Evolutionary conservation across 1,284 basidiomycete species (phyloP), one percentile per base, ranked within the genome.

Genomic region (Trichosporon sp.): DNA sequence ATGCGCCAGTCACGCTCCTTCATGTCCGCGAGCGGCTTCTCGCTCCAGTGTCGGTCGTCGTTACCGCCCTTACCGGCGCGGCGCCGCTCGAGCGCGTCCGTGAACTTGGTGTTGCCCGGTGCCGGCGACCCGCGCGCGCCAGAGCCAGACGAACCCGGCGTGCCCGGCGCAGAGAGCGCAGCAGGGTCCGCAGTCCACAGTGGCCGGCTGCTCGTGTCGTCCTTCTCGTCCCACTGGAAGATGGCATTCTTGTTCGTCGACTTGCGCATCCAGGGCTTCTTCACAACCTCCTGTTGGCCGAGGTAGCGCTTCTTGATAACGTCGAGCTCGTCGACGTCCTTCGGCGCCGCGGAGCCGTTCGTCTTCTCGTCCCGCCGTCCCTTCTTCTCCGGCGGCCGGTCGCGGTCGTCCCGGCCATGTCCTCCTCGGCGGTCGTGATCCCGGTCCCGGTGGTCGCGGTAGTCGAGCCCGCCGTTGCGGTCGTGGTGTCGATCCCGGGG

Each of bases 1-100:
- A 99, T 99, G 78, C 96, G 90, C 96, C 96, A 99, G 82, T 99
- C 96, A 70, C 96, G 88, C 78, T 98, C 97, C 80, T 91, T 92
- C 97, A 99, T 98, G 83, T 98, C 94, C 1, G 86, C 83, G 38
- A 99, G 85, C 1, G 91, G 88, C 84, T 99, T 99, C n/a, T 98
- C 94, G 1, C 91, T 91, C 97, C 97, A 99, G 85, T 98, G 97
- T 74, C 94, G 88, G 79, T 96, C 94, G 79, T 97, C 94, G 74
- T 93, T 86, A 40, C 92, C 90, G 71, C 89, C 87, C 86, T 92
- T 91, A 70, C 89, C 88, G n/a, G 93, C 92, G 80, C 89, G 89
- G 70, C 93, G 87, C 71, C 92, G 86, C 82, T 95, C 94, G 80
- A 93, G 87, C 2, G 89, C 85, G 81, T 96, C 93, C 19, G 91